A percentile compares a stretch with the other conserved stretches of the same genome.
Evolutionary conservation across 768 basidiomycete genomes (phyloP).

Genomic region (Mycena indigotica): DNA sequence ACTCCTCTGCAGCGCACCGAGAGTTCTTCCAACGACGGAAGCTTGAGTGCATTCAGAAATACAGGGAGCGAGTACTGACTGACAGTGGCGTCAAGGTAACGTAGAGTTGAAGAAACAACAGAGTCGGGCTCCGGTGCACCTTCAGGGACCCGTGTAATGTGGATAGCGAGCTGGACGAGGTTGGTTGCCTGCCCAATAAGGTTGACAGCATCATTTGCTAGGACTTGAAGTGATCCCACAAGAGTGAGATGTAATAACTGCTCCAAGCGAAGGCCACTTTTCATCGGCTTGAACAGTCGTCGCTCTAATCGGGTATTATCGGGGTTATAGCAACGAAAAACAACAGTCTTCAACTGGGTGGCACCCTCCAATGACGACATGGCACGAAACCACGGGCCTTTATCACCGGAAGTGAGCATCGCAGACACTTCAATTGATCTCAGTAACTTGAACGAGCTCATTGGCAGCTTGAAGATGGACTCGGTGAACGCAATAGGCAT

Average conservation of each 20-base stretch:
- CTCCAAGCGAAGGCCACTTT: slow-evolving; percentile 11
- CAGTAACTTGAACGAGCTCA: slow-evolving; percentile 11
- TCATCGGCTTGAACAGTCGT: slow-evolving; percentile 8
- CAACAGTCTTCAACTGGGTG: slow-evolving; percentile 7
- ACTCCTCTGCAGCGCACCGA: slow-evolving; percentile 5
- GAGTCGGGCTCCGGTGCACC: too few relatives aligned
- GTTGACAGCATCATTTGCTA: slow-evolving; percentile 11
- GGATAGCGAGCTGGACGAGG: slow-evolving; percentile 8
- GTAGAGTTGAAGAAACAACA: too few relatives aligned
- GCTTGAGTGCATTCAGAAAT: slow-evolving; percentile 11
- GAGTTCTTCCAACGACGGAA: slow-evolving; percentile 13
- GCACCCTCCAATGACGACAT: slow-evolving; percentile 22
- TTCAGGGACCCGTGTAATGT: too few relatives aligned
- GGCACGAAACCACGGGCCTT: slow-evolving; percentile 10
- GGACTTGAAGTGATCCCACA: slow-evolving; percentile 7
- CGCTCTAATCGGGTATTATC: too few relatives aligned
- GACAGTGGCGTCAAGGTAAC: too few relatives aligned
- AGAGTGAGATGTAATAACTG: slow-evolving; percentile 7
- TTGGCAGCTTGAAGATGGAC: slow-evolving; percentile 19
- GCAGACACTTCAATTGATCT: slow-evolving; percentile 9
- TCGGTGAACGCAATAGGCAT: slow-evolving; percentile 12
- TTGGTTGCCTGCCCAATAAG: not conserved
- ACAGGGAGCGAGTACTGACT: too few relatives aligned
- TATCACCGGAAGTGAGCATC: not conserved
- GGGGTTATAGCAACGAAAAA: slow-evolving; percentile 6